Base-by-base conservation (phyloP, 2,329 filamentous ascomycete species). In the Aspergillus amoenus region DNA sequence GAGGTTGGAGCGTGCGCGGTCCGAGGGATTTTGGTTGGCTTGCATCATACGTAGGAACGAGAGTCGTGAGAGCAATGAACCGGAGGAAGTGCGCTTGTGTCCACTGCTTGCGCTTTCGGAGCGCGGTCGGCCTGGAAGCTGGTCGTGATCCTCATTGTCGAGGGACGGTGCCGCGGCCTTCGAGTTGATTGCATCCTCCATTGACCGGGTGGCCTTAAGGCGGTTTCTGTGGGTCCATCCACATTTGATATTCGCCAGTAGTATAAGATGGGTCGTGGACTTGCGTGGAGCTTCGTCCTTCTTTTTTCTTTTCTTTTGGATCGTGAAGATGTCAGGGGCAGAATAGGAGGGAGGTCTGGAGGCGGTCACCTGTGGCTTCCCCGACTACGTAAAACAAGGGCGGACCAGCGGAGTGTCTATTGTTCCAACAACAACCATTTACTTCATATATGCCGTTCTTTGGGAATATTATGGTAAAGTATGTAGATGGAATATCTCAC, bases 1-100 rank as follows among this genome's bases (percentile, higher is more conserved):
- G 54, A 68, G 65, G 15, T 47, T 55, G 41, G 57, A 43, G 51
- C 59, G 56, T 54, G 68, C 65, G 64, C 75, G 61, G 17, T 62
- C 57, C 3, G 60, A 41, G 13, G 61, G 75, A 75, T 65, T 77
- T 68, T 61, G 73, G 65, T 58, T 73, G 73, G 55, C 76, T 54
- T 72, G 70, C 51, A 60, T 73, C 67, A 72, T 73, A 46, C 86
- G 84, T 61, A 93, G 76, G 70, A 93, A 91, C 41, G 87, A 84
- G 52, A 93, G 79, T 62, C 83, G 84, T 41, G 88, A 87, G 30
- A 93, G 77, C 43, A 93, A 78, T 58, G 85, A 84, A 34, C 85
- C 85, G 24, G 86, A 88, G 50, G 83, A 74, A 65, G 76, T 85
- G 69, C 84, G 79, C 68, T 77, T 79, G 71, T 84, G 78, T 52